Evolutionary conservation across 768 basidiomycete genomes (phyloP).

Genomic region (Pleurotus pulmonarius): DNA sequence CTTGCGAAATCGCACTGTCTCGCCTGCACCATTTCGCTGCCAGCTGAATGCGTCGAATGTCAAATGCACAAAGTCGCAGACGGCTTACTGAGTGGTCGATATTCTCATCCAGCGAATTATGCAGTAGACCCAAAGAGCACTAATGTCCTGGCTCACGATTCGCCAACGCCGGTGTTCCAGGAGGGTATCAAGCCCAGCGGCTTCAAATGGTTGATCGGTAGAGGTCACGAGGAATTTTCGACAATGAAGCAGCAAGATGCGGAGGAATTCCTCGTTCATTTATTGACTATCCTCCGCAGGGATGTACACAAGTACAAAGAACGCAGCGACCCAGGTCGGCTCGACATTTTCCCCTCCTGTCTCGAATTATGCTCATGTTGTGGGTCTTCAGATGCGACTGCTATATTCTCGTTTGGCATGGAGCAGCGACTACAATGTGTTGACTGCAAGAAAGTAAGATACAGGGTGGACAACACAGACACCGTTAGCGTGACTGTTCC

Average conservation of each 20-base stretch:
- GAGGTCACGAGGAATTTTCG: conserved; percentile 89
- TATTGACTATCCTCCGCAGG: conserved; percentile 70
- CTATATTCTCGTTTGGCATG: conserved; percentile 73
- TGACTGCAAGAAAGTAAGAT: conserved; percentile 77
- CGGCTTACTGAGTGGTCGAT: conserved; percentile 89
- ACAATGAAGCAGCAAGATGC: conserved; percentile 98
- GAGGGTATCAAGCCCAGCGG: conserved; percentile 76
- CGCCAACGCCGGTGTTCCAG: conserved; percentile 63
- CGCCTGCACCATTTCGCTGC: conserved; percentile 73
- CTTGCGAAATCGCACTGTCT: conserved; percentile 60
- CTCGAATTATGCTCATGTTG: background rate
- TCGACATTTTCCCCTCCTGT: conserved; percentile 2
- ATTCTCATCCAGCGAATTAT: conserved; percentile 46
- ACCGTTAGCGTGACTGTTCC: conserved; percentile 80
- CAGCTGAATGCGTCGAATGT: conserved; percentile 90
- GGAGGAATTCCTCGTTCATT: conserved; percentile 87
- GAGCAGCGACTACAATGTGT: conserved; percentile 87
- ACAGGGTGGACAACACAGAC: conserved; percentile 74
- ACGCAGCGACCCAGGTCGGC: conserved; percentile 26
- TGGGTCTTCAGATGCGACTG: conserved; percentile 56
- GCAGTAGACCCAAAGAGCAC: conserved; percentile 69
- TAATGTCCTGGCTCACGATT: conserved; percentile 62
- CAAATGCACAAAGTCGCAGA: conserved; percentile 90
- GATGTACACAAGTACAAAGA: conserved; percentile 51
- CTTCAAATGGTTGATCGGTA: conserved; percentile 89